Conservation (phyloP, 768 basidiomycete genomes). For the Krasilnikovozyma curviuscula region DNA sequence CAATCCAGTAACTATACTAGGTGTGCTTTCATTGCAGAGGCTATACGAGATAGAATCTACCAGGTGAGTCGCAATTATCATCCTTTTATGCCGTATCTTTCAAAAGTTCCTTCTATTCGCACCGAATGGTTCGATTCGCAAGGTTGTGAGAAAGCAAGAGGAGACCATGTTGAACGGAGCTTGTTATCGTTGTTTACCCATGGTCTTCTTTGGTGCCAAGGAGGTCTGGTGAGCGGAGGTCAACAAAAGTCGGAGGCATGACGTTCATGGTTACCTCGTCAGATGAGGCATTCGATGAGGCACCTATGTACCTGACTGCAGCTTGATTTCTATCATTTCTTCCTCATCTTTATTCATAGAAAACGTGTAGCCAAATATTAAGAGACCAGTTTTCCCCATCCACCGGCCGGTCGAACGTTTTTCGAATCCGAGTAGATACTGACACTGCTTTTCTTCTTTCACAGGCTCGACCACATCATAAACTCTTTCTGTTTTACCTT, state of each 20-base stretch:
- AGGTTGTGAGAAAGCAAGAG: not conserved
- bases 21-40: conserved; percentile 3
- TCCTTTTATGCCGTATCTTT: not conserved
- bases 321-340: conserved; percentile 23
- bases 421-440: conserved; percentile 27
- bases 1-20: conserved; percentile 5
- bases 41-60: conserved; percentile 3
- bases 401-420: conserved; percentile 23
- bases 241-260: not conserved
- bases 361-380: too few species aligned
- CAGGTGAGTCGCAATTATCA: not conserved
- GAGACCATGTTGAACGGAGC: not conserved
- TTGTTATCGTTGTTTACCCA: not conserved
- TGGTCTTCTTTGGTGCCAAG: not conserved
- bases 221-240: not conserved
- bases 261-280: too few species aligned
- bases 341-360: conserved; percentile 14
- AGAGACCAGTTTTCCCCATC: too few species aligned
- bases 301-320: conserved; percentile 11
- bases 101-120: not conserved
- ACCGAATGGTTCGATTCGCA: not conserved
- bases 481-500: conserved; percentile 82
- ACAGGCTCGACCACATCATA: conserved; percentile 75
- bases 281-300: not conserved
- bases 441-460: conserved; percentile 22